phyloP scores from a whole-genome alignment of 371 early-diverging fungal species.

The Rhizopus delemar region DNA sequence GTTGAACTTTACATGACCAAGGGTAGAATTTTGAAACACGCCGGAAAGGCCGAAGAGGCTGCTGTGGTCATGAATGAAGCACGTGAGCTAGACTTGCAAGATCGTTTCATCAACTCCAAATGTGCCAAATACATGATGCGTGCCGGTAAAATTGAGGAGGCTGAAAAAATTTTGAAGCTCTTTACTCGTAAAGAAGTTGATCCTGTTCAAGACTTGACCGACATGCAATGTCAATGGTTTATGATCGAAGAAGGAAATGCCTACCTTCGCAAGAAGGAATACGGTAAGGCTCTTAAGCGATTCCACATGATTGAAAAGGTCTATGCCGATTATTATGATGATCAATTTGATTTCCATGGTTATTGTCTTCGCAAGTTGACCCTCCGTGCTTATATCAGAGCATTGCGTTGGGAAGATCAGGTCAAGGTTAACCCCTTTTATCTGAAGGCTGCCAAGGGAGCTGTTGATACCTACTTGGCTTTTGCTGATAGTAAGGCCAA shows the following conservation, averaged over 20 bases:
- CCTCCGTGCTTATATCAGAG: conserved; percentile 79
- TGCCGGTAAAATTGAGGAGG: conserved; percentile 75
- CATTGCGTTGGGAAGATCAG: conserved; percentile 78
- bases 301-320: conserved; percentile 82
- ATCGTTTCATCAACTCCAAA: conserved; percentile 94
- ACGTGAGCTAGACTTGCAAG: conserved; percentile 89
- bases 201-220: conserved; percentile 79
- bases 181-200: conserved; percentile 85
- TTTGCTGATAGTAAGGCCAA: conserved; percentile 64
- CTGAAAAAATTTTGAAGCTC: conserved; percentile 79
- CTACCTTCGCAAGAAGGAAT: conserved; percentile 64
- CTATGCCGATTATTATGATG: conserved; percentile 85
- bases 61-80: conserved; percentile 79
- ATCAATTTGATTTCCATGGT: conserved; percentile 96
- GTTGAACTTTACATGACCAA: conserved; percentile 93
- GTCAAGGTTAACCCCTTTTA: conserved; percentile 73
- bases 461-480: conserved; percentile 70
- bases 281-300: conserved; percentile 85
- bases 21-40: conserved; percentile 93
- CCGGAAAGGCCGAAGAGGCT: conserved; percentile 74
- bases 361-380: conserved; percentile 92
- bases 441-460: conserved; percentile 74
- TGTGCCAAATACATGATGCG: conserved; percentile 93
- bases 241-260: conserved; percentile 75
- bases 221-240: conserved; percentile 93